Percentiles rank a stretch among this genome's conserved stretches.
Evolutionary conservation across 2,329 filamentous ascomycete genomes (phyloP).

Genomic region (Arachnopeziza araneosa): DNA sequence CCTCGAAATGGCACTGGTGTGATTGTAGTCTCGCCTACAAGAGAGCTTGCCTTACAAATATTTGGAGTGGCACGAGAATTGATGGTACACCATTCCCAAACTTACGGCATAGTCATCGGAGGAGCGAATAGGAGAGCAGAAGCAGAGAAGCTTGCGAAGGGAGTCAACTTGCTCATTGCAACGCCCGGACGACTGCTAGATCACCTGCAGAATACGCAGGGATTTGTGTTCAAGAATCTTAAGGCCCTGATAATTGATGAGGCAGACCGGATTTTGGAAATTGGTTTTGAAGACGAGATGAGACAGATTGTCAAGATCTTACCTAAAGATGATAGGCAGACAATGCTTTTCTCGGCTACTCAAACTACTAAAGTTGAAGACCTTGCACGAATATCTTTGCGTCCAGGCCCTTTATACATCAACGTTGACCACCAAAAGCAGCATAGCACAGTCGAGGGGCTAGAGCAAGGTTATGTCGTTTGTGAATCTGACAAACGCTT

Average conservation of each 20-base stretch:
- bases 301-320: conserved; percentile 92
- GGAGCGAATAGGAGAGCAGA: conserved; percentile 88
- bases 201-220: conserved; percentile 86
- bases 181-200: conserved; percentile 90
- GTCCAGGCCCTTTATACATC: conserved; percentile 89
- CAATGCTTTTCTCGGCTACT: conserved; percentile 97
- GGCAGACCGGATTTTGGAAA: conserved; percentile 91
- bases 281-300: conserved; percentile 99
- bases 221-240: conserved; percentile 87
- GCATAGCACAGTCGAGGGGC: conserved; percentile 83
- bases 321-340: conserved; percentile 80
- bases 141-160: conserved; percentile 88
- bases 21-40: conserved; percentile 85
- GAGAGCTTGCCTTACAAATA: conserved; percentile 91
- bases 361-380: conserved; percentile 99
- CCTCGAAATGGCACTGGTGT: conserved; percentile 90
- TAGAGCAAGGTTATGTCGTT: conserved; percentile 94
- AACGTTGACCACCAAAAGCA: conserved; percentile 90
- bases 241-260: conserved; percentile 93
- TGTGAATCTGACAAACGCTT: conserved; percentile 94
- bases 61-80: conserved; percentile 92
- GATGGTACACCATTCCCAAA: conserved; percentile 81
- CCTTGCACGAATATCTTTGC: conserved; percentile 85
- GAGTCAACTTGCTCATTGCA: conserved; percentile 89
- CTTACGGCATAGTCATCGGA: conserved; percentile 92